Conservation (phyloP, 257 asterid genomes). For the Ligustrum vulgare region DNA sequence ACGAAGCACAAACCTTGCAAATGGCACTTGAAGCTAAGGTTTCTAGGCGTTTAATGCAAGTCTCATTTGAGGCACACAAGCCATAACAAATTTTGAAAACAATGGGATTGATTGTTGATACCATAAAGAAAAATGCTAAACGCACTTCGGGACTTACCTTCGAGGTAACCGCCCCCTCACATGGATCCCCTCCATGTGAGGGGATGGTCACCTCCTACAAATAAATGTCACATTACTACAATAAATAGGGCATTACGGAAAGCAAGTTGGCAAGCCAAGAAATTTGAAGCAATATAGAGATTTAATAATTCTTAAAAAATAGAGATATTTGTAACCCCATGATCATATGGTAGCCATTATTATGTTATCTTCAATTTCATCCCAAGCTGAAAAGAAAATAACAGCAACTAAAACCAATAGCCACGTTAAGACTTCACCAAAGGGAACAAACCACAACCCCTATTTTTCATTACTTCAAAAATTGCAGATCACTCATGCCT, state of each 20-base stretch:
- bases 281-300: neutral
- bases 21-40: neutral
- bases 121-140: no score
- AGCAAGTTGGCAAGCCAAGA: neutral
- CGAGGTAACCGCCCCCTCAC: no score
- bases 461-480: neutral
- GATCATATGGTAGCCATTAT: conserved; percentile 6
- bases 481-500: neutral
- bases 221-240: neutral
- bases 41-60: neutral
- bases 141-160: no score
- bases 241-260: neutral
- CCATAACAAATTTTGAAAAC: no score
- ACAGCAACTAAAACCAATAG: no score
- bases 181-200: no score
- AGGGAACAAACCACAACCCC: neutral
- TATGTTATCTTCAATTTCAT: conserved; percentile 2
- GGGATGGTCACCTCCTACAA: no score
- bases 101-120: neutral
- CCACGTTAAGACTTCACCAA: neutral
- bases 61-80: neutral
- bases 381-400: neutral
- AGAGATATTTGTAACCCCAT: neutral
- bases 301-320: no score
- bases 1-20: neutral